Conservation (phyloP, 2,329 filamentous ascomycete species). For the Aspergillus japonicus region DNA sequence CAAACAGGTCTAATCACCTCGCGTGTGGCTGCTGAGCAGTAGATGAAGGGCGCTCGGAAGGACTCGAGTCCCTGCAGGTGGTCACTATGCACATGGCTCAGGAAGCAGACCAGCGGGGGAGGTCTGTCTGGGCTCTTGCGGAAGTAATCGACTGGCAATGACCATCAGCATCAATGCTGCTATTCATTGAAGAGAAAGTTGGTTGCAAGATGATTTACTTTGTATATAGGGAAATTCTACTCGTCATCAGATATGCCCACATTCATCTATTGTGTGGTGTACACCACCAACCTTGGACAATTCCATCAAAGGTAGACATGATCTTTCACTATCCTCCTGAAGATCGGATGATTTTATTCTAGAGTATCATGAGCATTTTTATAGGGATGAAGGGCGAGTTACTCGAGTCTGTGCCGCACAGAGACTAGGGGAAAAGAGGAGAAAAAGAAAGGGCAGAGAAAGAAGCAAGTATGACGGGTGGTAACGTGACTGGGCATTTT, state of each 20-base stretch:
- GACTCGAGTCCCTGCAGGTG: slow-evolving; percentile 79
- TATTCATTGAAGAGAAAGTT: slow-evolving; percentile 8
- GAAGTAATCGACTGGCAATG: slow-evolving; percentile 73
- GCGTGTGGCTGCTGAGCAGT: slow-evolving; percentile 80
- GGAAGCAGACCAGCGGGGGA: slow-evolving; percentile 76
- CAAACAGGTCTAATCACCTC: slow-evolving; percentile 48
- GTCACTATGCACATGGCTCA: slow-evolving; percentile 91
- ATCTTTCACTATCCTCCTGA: neutral
- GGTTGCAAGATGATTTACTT: slow-evolving; percentile 46
- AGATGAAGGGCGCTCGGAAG: slow-evolving; percentile 77
- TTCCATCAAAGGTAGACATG: slow-evolving; percentile 78
- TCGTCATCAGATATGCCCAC: slow-evolving; percentile 14
- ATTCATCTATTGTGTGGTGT: neutral
- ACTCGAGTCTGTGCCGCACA: neutral
- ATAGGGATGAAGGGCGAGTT: neutral
- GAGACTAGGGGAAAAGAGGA: neutral
- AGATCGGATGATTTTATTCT: no score
- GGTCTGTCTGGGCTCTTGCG: slow-evolving; percentile 54
- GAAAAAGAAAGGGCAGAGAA: neutral
- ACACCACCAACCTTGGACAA: slow-evolving; percentile 46
- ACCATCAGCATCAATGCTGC: slow-evolving; percentile 10
- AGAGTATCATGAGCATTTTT: neutral
- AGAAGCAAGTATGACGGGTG: neutral
- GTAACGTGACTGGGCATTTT: neutral
- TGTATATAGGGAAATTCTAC: slow-evolving; percentile 76